A percentile compares a stretch with the other conserved stretches of the same genome.
Conservation (phyloP, 78 protist genomes). For the Planoprotostelium fungivorum region DNA sequence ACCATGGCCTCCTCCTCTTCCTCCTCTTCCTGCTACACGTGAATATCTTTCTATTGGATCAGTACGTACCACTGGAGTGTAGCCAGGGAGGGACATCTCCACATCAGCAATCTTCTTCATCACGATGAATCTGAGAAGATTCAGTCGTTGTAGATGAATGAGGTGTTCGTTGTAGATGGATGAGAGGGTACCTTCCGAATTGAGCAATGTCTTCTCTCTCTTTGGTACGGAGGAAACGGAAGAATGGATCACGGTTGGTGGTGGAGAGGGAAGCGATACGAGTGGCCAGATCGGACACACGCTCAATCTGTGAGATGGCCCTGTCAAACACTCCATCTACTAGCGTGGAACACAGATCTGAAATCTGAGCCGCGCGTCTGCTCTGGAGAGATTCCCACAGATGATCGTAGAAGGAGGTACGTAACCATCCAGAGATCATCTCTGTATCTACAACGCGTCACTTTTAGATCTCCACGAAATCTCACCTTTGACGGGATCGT, state of each 20-base stretch:
- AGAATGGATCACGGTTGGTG: neutral
- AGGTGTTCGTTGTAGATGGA: neutral
- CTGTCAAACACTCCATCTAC: neutral
- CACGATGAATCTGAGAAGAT: neutral
- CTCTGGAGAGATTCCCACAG: neutral
- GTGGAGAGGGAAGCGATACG: neutral
- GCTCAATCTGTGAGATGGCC: neutral
- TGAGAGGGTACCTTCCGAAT: neutral
- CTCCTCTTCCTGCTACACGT: no score
- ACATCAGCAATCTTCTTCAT: neutral
- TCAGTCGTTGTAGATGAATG: neutral
- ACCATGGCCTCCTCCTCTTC: neutral
- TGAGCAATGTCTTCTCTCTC: neutral
- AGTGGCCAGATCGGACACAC: neutral
- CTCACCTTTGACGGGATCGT: neutral
- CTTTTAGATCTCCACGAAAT: neutral
- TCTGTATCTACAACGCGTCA: neutral
- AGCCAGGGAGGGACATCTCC: neutral
- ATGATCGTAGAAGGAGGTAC: neutral
- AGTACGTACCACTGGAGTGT: neutral
- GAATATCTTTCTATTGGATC: no score
- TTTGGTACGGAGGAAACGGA: neutral
- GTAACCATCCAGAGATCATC: neutral
- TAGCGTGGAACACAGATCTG: neutral
- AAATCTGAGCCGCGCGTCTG: neutral